A percentile compares a stretch with the other conserved stretches of the same genome.
Evolutionary conservation across 1,139 yeast genomes (phyloP).

Genomic region (Petasospora rhodanensis): DNA sequence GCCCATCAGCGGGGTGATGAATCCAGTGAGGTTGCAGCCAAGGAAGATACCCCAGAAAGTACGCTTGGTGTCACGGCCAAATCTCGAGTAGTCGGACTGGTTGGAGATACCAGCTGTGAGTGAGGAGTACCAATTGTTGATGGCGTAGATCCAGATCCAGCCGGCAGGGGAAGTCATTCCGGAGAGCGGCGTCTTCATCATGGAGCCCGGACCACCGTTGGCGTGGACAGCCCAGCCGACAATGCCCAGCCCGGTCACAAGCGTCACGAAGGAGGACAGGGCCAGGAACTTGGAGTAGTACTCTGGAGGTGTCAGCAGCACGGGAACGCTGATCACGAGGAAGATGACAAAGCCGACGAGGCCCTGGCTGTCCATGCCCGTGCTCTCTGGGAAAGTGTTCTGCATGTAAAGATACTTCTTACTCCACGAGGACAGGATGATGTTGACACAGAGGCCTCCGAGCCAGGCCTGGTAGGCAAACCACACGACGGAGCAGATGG

Average conservation of each 20-base stretch:
- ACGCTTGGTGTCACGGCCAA: conserved; percentile 25
- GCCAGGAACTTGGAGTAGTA: conserved; percentile 35
- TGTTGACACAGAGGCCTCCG: conserved; percentile 29
- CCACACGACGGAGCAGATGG: conserved; percentile 31
- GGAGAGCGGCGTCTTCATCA: conserved; percentile 7
- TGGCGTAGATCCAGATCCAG: conserved; percentile 21
- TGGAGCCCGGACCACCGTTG: conserved; percentile 15
- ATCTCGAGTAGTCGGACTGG: conserved; percentile 31
- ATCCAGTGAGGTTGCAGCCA: conserved; percentile 16
- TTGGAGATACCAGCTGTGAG: conserved; percentile 30
- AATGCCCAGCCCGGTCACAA: conserved; percentile 40
- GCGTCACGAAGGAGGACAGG: conserved; percentile 35
- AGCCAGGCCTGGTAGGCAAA: conserved; percentile 30
- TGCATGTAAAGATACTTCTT: conserved; percentile 22
- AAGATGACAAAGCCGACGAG: conserved; percentile 38
- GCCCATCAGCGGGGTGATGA: conserved; percentile 9
- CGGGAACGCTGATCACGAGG: conserved; percentile 35
- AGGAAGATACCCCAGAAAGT: conserved; percentile 28
- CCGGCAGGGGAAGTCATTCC: conserved; percentile 12
- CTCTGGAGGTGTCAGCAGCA: conserved; percentile 35
- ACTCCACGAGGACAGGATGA: conserved; percentile 20
- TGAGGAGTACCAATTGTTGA: conserved; percentile 27
- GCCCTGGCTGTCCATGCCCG: conserved; percentile 23
- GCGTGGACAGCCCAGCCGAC: conserved; percentile 28
- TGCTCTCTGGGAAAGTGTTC: conserved; percentile 19